phyloP scores from a whole-genome alignment of 306 rosid species.

The Begonia fuchsioides region DNA sequence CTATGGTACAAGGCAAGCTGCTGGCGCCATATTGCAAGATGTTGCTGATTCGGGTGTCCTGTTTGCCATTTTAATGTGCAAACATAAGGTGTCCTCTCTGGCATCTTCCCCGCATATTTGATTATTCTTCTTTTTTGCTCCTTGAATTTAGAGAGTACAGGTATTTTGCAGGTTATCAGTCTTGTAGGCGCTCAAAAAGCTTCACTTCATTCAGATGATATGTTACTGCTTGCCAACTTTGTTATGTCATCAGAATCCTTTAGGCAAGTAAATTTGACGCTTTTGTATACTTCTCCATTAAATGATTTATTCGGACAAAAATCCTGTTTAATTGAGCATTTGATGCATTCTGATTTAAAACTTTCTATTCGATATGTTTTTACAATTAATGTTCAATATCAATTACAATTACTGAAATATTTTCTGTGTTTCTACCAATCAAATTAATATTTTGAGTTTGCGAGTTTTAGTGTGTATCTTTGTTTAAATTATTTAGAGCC shows the following conservation, averaged over 20 bases:
- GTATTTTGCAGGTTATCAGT: constrained; percentile 67
- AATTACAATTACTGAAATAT: too few relatives aligned
- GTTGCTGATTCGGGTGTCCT: constrained; percentile 87
- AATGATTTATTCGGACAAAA: background rate
- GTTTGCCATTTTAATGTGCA: constrained; percentile 90
- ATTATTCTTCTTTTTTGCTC: too few relatives aligned
- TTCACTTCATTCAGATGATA: constrained; percentile 92
- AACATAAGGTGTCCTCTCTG: constrained; percentile 49
- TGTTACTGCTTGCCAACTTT: constrained; percentile 70
- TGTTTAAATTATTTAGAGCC: too few relatives aligned
- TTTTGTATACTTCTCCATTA: background rate
- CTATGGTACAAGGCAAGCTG: constrained; percentile 88
- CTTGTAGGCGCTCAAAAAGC: constrained; percentile 94
- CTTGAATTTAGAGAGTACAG: constrained; percentile 7
- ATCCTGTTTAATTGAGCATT: constrained; percentile 2
- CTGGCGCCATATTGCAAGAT: constrained; percentile 83
- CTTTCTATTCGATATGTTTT: too few relatives aligned
- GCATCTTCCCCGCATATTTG: background rate
- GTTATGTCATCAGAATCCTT: constrained; percentile 86
- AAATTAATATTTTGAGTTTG: too few relatives aligned
- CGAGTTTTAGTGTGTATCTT: too few relatives aligned
- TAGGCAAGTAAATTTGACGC: constrained; percentile 42
- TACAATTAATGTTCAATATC: too few relatives aligned
- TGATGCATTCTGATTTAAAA: too few relatives aligned
- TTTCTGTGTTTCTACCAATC: too few relatives aligned